Conservation (phyloP, 176 grass and related monocot genomes). For the Musa acuminata region DNA sequence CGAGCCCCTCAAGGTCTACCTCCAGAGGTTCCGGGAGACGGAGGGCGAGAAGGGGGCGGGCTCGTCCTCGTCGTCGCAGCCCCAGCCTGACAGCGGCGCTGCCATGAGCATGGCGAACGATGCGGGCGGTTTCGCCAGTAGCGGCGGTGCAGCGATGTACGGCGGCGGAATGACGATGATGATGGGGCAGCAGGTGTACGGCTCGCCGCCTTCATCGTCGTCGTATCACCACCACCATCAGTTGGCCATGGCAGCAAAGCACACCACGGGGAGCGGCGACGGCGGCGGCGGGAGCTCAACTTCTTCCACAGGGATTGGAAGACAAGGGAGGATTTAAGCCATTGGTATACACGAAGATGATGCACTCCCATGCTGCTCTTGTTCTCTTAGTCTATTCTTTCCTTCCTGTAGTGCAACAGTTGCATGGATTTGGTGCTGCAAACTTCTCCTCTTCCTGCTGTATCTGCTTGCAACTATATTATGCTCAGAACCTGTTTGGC, state of each 20-base stretch:
- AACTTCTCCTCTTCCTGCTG: too few species aligned
- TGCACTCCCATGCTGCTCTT: too few species aligned
- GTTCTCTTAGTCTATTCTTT: too few species aligned
- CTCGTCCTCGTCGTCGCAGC: not conserved
- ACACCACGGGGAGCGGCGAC: not conserved
- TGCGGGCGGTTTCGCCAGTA: not conserved
- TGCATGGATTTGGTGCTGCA: too few species aligned
- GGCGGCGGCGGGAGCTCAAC: not conserved
- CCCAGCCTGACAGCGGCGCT: not conserved
- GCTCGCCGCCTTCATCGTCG: not conserved
- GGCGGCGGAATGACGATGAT: slow-evolving; percentile 7
- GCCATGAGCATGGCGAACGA: not conserved
- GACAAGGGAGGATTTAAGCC: not conserved
- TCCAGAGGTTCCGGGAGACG: not conserved
- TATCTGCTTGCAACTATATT: too few species aligned
- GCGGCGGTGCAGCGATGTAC: not conserved
- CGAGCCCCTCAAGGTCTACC: slow-evolving; percentile 7
- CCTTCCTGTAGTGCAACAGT: too few species aligned
- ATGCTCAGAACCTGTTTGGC: too few species aligned
- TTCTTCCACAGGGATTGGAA: not conserved
- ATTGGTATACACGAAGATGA: too few species aligned
- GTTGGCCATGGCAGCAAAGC: not conserved
- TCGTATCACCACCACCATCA: not conserved
- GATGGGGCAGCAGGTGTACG: not conserved
- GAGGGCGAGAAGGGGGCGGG: not conserved